Evolutionary conservation across 2,329 filamentous ascomycete species (phyloP).

Genomic region (Exophiala aquamarina): DNA sequence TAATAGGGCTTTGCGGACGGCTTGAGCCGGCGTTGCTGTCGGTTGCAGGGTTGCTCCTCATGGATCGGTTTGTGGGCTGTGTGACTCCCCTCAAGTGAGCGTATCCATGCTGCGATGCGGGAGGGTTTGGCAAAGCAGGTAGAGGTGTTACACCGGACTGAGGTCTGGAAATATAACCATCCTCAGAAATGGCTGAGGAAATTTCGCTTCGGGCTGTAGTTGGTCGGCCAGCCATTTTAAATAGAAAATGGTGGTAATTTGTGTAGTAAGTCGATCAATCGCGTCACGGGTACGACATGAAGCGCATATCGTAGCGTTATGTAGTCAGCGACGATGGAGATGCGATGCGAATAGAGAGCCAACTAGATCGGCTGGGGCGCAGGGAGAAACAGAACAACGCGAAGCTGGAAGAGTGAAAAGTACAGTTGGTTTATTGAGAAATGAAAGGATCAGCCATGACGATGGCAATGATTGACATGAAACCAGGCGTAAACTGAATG

Average conservation of each 20-base stretch:
- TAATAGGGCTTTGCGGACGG: conserved; percentile 58
- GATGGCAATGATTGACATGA: not conserved
- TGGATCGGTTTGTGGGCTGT: conserved; percentile 23
- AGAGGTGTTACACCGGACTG: conserved; percentile 16
- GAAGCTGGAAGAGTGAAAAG: not conserved
- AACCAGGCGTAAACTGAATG: conserved; percentile 5
- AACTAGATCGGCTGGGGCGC: not conserved
- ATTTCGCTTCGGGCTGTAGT: conserved; percentile 29
- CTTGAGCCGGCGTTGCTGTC: conserved; percentile 46
- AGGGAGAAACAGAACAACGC: not conserved
- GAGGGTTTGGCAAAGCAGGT: conserved; percentile 23
- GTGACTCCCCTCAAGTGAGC: conserved; percentile 26
- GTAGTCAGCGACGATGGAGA: conserved; percentile 9
- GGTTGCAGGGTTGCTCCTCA: conserved; percentile 30
- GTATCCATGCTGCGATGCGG: conserved; percentile 26
- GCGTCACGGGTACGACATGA: conserved; percentile 23
- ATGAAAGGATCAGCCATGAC: conserved; percentile 16
- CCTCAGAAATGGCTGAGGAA: conserved; percentile 30
- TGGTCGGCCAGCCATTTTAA: conserved; percentile 25
- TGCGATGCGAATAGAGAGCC: conserved; percentile 1
- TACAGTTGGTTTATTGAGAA: not conserved
- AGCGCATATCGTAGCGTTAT: conserved; percentile 12
- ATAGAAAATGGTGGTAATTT: not conserved
- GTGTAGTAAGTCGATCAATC: conserved; percentile 2
- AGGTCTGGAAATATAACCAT: conserved; percentile 27